Base-by-base conservation (phyloP, 2,329 filamentous ascomycete genomes). In the Boeremia lycopersici region DNA sequence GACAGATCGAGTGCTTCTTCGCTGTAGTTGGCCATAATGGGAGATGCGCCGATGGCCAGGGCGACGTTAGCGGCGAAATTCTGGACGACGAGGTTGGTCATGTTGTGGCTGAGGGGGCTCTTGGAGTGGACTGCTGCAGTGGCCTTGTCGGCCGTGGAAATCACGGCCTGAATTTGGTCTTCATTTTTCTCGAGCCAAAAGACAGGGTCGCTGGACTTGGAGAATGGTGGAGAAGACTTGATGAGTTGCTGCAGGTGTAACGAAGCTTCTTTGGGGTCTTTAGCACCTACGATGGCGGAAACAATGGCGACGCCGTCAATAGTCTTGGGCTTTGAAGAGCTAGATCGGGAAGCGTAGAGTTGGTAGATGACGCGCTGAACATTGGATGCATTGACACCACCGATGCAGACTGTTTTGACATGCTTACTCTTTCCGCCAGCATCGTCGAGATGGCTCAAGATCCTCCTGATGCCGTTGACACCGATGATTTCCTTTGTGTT, bases 81-180 rank as follows among this genome's bases (percentile, higher is more conserved):
- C 69, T 96, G 92, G 19, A 97, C 93, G 0, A 98, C 93, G 47
- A 93, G 82, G 73, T 98, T 98, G 48, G 95, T 98, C 91, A 98
- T 98, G 77, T 96, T 97, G 77, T 98, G 93, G 45, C 89, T 89
- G 19, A 98, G 81, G 0, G 93, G 92, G 52, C 84, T 87, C 38
- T 77, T 80, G 2, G 79, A 73, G 5, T 84, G 84, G 42, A 96
- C 83, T 6, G 81, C 79, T 55, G 78, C 79, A 38, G 96, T 79
- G 15, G 89, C 76, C 3, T 64, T 35, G 68, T 62, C 45, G 9
- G 68, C 60, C 28, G 66, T 47, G 26, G 51, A 15, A 13, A 60
- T 35, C 26, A 74, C 34, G 25, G 53, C 39, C 2, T 40, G 13
- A 15, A 59, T 45, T 29, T 63, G 54, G 5, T 64, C 61, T 43